phyloP scores from a whole-genome alignment of 805 yeast genomes.

The Schizosaccharomyces japonicus region DNA sequence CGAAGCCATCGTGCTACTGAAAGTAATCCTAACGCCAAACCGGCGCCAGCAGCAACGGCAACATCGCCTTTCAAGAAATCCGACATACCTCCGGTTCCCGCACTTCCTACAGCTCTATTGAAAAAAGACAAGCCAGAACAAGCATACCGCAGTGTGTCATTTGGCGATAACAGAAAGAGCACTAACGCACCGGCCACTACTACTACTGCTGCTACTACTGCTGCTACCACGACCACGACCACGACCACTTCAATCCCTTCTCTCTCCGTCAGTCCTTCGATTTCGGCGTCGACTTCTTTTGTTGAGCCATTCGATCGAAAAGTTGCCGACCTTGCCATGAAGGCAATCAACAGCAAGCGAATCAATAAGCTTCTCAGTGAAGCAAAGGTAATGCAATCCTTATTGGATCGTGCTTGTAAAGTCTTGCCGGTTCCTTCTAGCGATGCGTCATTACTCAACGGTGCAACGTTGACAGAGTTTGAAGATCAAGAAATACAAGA shows the following conservation, averaged over 20 bases:
- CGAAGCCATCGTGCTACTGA: background rate
- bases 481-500: constrained; percentile 1
- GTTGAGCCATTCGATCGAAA: background rate
- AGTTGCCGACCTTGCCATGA: constrained; percentile 1
- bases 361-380: background rate
- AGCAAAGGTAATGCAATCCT: background rate
- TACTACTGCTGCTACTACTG: too few species aligned
- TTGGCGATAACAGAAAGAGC: too few species aligned
- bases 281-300: background rate
- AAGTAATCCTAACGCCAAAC: background rate
- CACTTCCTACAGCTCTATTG: too few species aligned
- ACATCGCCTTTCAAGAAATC: too few species aligned
- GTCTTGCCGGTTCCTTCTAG: background rate
- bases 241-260: too few species aligned
- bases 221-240: too few species aligned
- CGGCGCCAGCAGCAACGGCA: too few species aligned
- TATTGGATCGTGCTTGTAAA: background rate
- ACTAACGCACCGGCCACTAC: too few species aligned
- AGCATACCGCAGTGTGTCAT: too few species aligned
- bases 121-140: too few species aligned
- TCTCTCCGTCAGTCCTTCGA: background rate
- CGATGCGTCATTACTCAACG: background rate
- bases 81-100: too few species aligned
- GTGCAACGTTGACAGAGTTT: background rate
- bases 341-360: constrained; percentile 1